Base-by-base conservation (phyloP, 345 rosid species). In the Pistacia vera region DNA sequence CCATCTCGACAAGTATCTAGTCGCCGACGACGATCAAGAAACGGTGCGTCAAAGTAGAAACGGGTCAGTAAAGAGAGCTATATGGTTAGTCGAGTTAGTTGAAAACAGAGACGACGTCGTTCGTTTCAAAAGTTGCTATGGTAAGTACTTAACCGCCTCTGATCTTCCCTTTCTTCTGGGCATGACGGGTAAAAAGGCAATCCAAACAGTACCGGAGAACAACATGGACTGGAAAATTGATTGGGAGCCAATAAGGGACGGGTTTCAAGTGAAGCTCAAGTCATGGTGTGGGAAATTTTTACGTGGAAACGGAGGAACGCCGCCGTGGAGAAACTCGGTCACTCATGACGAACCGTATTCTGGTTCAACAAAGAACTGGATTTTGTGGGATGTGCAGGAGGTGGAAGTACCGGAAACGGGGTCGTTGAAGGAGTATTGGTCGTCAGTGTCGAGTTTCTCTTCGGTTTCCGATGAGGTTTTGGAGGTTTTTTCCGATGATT, bases 271-370 rank as follows among this genome's bases (percentile, higher is more conserved):
- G 57, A 85, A 82, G 80, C 67, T 95, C 9, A 87, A 78, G 64
- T 82, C 90, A 3, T 87, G 96, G 93, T 89, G 92, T 52, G 93
- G 98, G 14, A 93, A 84, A 69, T 89, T 81, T 69, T 61, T 95
- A 77, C 83, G 97, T 14, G 98, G 84, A 5, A 95, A 95, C 89
- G 98, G 97, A 0, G 97, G 97, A 76, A 84, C 88, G 2, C 97
- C 90, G 56, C 98, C 98, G 66, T 95, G 99, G 99, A 86, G 99
- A 62, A 93, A 93, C 85, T 81, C 97, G 55, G 79, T 93, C 38
- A 95, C 98, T 55, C 96, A 93, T 73, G 99, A 95, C 51, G 94
- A 91, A 22, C 97, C 98, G 35, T 86, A 82, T 49, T 75, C 81
- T 30, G 82, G 88, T 0, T 76, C 92, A 25, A 89, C 94, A 17